Base-by-base conservation (phyloP, 2,329 filamentous ascomycete genomes). In the Huntiella decipiens region DNA sequence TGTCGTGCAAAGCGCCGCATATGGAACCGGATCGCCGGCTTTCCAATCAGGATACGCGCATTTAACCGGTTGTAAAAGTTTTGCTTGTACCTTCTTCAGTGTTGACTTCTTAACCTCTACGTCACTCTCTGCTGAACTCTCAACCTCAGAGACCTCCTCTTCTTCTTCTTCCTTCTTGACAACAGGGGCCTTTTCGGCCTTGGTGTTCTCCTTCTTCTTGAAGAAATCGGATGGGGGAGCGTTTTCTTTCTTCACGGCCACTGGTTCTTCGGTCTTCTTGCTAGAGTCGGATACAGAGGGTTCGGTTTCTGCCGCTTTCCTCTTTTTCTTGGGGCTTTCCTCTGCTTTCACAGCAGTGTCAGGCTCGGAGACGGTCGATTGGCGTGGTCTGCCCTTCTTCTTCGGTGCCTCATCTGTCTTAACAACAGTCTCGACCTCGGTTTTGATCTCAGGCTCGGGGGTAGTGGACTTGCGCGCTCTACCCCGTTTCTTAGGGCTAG, bases 1-100 rank as follows among this genome's bases (percentile, higher is more conserved):
- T 0, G 91, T 96, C 8, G 77, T 85, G 61, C 91, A 96, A 5
- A 98, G 71, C 10, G 91, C 91, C 19, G 86, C 88, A 56, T 96
- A 98, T 1, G 91, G 91, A 1, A 95, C 87, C 8, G 88, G 84
- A 41, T 82, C 73, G 40, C 87, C 87, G 40, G 81, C 66, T 58
- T 85, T 82, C 91, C 91, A 98, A 61, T 98, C 88, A 1, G 87
- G 87, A 61, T 88, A 96, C n/a, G 82, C 77, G 55, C 93, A 82
- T 53, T 85, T 81, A 13, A 73, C 66, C 56, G 77, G 77, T 48
- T 62, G 67, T 44, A 70, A 74, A 49, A 94, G 64, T 41, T 79
- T 82, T 6, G 75, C 75, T 58, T 94, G 86, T 8, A 88, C 73
- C 59, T 84, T 83, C 60, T 88, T 74, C 38, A 83, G 77, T 40